These are phyloP conservation scores for Plasmodium knowlesi DNA, from an alignment of 169 alveolate species.

Conservation along the genomic window DNA sequence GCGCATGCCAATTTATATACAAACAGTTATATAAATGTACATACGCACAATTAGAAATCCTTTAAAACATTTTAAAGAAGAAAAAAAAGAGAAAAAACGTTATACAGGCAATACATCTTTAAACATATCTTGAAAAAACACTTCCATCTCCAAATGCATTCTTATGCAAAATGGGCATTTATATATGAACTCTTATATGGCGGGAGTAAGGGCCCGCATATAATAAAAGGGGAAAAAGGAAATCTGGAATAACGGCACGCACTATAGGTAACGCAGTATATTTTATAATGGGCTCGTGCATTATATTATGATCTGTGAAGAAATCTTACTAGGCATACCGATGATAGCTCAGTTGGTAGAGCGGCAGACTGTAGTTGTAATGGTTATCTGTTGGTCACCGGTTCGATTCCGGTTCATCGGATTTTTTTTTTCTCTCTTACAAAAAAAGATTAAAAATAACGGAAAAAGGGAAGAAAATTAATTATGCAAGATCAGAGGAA, in stretches of 20 bases:
- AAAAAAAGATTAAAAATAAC: background rate
- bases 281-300: background rate
- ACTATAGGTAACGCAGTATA: background rate
- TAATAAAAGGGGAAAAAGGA: background rate
- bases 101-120: background rate
- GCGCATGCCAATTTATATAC: background rate
- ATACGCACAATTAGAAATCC: background rate
- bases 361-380: constrained; percentile 96
- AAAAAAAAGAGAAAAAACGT: background rate
- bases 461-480: background rate
- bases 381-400: constrained; percentile 96
- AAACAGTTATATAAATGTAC: background rate
- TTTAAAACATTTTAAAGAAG: background rate
- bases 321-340: constrained; percentile 78
- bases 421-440: constrained; percentile 76
- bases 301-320: background rate
- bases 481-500: background rate
- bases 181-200: background rate
- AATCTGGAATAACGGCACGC: background rate
- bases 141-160: background rate
- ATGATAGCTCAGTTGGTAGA: constrained; percentile 97
- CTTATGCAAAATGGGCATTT: background rate
- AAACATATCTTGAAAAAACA: background rate
- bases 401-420: constrained; percentile 98
- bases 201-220: background rate